Base-by-base conservation (phyloP, 495 filamentous ascomycete genomes). In the Neurospora africana region DNA sequence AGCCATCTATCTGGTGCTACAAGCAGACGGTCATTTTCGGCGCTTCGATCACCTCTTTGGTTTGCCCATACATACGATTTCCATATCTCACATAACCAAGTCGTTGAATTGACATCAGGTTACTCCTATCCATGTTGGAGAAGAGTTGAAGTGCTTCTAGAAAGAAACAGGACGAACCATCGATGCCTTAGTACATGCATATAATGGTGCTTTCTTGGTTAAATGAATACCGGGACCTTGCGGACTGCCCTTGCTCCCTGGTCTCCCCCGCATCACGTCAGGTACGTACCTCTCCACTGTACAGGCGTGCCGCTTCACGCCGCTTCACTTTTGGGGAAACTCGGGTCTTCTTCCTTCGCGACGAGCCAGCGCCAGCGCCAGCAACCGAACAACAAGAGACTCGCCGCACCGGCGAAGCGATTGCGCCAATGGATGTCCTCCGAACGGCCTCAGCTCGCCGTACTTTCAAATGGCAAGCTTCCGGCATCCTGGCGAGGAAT, bases 391-490 rank as follows among this genome's bases (percentile, higher is more conserved):
- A 65, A 33, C 27, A 65, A 13, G 5, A 41, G 11, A 43, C 13
- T n/a, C 39, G 37, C 0, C 43, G 70, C 37, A 23, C 10, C 35
- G 35, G 47, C 17, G 15, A 72, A 36, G 17, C 27, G 36, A 70
- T 35, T 15, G 43, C 33, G 41, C 19, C 67, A 47, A 73, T 73
- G 72, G 69, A 73, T 0, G 35, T 41, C 37, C 53, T 73, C 40
- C 70, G 47, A 70, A 33, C 58, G 27, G 44, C 69, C 6, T 36
- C 72, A 68, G 72, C 69, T 44, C 72, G 72, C 37, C 47, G 38
- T 38, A 21, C n/a, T 44, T 36, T 73, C 8, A 68, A 58, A 73
- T 71, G 47, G 69, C 72, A 21, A 36, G 36, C 69, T 33, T 17
- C 68, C 37, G 36, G 33, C 19, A 35, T 53, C 15, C 44, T 37